Evolutionary conservation across 768 basidiomycete species (phyloP), one percentile per base, ranked within the genome.

Genomic region (Rhizopogon vinicolor): DNA sequence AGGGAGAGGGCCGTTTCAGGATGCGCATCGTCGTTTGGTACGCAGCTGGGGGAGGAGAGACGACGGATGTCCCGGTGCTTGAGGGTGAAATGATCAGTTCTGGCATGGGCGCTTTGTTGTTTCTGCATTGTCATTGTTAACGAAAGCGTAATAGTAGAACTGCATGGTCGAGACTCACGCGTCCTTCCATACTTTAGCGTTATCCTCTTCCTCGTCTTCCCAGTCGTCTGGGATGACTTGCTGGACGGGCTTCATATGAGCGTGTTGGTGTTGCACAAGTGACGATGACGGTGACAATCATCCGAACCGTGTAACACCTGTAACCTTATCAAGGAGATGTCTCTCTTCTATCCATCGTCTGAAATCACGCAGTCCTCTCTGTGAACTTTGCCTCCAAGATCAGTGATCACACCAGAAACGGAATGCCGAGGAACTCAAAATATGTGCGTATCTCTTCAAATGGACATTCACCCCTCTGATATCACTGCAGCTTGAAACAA

Each of bases 1-100:
- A 58, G 18, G 66, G 65, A 3, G 81, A 72, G 1, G 85, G 85
- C 6, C 89, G 85, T 67, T 89, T 91, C 13, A 91, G 78, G 54
- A 91, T 90, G 41, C 83, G 83, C 62, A 90, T 74, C 8, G 79
- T 67, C 8, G 84, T 80, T 50, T 86, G 84, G 58, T 90, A 75
- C 0, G 81, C 84, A 2, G 78, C 75, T 4, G 77, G 69, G 2
- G 83, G 84, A 1, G 76, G 80, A 1, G 85, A 79, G 1, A 79
- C 64, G 3, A 75, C 63, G 0, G 71, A 68, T 13, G 71, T 65
- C 9, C 72, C 61, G 7, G 75, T 73, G 53, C 68, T 70, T 16
- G 77, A 67, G 3, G 66, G 61, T 0, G 75, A 61, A 2, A 84
- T 71, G 45, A 89, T 68, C 16, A 89, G 68, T 28, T 80, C 71